phyloP scores from a whole-genome alignment of 2,329 filamentous ascomycete genomes.

The Paecilomyces formosus region DNA sequence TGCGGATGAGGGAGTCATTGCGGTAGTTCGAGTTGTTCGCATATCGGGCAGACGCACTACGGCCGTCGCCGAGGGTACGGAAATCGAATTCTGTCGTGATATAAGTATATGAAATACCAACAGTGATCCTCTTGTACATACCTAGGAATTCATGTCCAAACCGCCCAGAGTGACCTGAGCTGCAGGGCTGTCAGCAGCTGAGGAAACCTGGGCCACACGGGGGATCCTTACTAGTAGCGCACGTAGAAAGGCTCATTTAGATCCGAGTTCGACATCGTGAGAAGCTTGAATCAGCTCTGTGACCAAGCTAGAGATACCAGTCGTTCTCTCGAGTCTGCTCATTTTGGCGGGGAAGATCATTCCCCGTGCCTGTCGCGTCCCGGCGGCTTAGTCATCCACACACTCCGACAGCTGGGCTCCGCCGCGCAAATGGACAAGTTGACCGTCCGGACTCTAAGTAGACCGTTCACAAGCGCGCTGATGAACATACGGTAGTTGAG shows the following conservation, averaged over 20 bases:
- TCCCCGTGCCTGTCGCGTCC: slow-evolving; percentile 3
- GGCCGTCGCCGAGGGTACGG: slow-evolving; percentile 81
- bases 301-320: neutral
- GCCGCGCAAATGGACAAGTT: slow-evolving; percentile 36
- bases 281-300: slow-evolving; percentile 1
- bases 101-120: slow-evolving; percentile 13
- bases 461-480: slow-evolving; percentile 23
- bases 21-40: slow-evolving; percentile 99
- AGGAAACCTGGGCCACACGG: slow-evolving; percentile 25
- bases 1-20: slow-evolving; percentile 95
- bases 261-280: slow-evolving; percentile 49
- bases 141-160: slow-evolving; percentile 98
- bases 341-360: slow-evolving; percentile 1
- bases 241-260: slow-evolving; percentile 84
- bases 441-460: slow-evolving; percentile 24
- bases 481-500: slow-evolving; percentile 31
- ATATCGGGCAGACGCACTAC: slow-evolving; percentile 89
- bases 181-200: slow-evolving; percentile 43
- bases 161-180: slow-evolving; percentile 92
- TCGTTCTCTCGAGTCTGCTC: neutral
- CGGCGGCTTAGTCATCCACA: slow-evolving; percentile 39
- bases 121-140: slow-evolving; percentile 34
- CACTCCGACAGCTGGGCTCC: slow-evolving; percentile 29
- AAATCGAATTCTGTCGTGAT: slow-evolving; percentile 79
- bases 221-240: slow-evolving; percentile 77